A percentile compares a stretch with the other conserved stretches of the same genome.
Evolutionary conservation across 2,329 filamentous ascomycete genomes (phyloP).

Genomic region (Fusarium odoratissimum): DNA sequence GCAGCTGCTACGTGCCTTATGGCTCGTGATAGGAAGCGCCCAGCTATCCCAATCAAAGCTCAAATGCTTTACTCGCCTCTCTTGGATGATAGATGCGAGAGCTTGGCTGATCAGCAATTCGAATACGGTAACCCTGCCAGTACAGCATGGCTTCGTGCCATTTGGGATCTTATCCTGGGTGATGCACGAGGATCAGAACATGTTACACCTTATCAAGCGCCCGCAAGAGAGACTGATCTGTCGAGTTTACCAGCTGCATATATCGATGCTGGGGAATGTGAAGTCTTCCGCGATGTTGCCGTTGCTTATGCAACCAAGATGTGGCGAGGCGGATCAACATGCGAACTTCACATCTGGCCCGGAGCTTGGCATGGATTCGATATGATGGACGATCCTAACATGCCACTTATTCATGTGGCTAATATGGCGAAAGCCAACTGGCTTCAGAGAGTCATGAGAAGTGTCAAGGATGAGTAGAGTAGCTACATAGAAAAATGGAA

Average conservation of each 20-base stretch:
- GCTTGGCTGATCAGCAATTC: conserved; percentile 5
- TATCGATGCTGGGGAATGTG: conserved; percentile 5
- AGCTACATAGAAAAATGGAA: too few relatives aligned
- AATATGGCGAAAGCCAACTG: conserved; percentile 1
- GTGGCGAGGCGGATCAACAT: conserved; percentile 7
- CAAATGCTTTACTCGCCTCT: conserved; percentile 13
- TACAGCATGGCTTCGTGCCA: conserved; percentile 3
- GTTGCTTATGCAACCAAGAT: not conserved
- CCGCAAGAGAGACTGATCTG: not conserved
- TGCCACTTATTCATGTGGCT: not conserved
- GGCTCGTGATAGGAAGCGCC: conserved; percentile 1
- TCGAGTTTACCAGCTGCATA: not conserved
- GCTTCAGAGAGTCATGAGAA: not conserved
- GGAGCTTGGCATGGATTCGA: conserved; percentile 10
- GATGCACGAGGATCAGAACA: not conserved
- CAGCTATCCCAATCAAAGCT: not conserved
- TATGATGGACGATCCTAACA: conserved; percentile 2
- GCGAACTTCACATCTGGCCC: conserved; percentile 9
- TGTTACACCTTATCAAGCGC: conserved; percentile 2
- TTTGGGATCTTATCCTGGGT: conserved; percentile 13
- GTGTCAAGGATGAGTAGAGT: not conserved
- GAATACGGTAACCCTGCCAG: conserved; percentile 6
- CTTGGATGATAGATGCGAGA: conserved; percentile 7
- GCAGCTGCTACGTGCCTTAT: conserved; percentile 11
- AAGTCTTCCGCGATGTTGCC: conserved; percentile 5